Base-by-base conservation (phyloP, 2,329 filamentous ascomycete genomes). In the Penicillium palitans region DNA sequence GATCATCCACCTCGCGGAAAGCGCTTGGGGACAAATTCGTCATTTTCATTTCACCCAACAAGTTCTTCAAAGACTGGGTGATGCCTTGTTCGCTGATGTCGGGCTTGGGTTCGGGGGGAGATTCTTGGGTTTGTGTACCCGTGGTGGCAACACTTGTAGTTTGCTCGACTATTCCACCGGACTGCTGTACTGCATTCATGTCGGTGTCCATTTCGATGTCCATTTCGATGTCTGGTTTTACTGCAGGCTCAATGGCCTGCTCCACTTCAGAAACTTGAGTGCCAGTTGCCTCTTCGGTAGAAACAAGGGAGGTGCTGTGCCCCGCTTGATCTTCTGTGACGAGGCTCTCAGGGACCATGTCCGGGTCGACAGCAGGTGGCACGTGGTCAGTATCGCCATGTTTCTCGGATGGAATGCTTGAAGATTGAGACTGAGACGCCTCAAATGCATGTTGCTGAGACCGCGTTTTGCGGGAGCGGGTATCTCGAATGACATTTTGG, bases 1-100 rank as follows among this genome's bases (percentile, higher is more conserved):
- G 78, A 70, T 93, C 88, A 69, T 95, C 90, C 64, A 95, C 81
- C 70, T 88, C 82, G 59, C 87, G 82, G 53, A 91, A 84, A 60
- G 90, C 86, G 12, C 84, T 80, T 12, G 84, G 81, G 17, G 85
- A 85, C 42, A 96, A 75, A 17, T 83, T 79, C 24, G 86, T 80
- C 29, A 76, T 77, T 54, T 81, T 83, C 58, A 92, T 79, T 62
- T 86, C 81, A 21, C 80, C 79, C 25, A 95, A 73, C 0, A 89
- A 79, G 21, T 76, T 78, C 61, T 76, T 80, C 44, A 89, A 79
- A 39, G 81, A 78, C 59, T 73, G 73, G 60, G 87, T 78, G 59
- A 90, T 86, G 9, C 63, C 74, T 78, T 60, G 72, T 21, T 64
- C 57, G 29, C 45, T 55, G 21, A 33, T 51, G n/a, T 59, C 46